Percentiles rank a stretch among this genome's conserved stretches.
These are phyloP conservation scores for Hirschfeldia incana DNA, from an alignment of 345 rosid genomes.

Conservation along the genomic window DNA sequence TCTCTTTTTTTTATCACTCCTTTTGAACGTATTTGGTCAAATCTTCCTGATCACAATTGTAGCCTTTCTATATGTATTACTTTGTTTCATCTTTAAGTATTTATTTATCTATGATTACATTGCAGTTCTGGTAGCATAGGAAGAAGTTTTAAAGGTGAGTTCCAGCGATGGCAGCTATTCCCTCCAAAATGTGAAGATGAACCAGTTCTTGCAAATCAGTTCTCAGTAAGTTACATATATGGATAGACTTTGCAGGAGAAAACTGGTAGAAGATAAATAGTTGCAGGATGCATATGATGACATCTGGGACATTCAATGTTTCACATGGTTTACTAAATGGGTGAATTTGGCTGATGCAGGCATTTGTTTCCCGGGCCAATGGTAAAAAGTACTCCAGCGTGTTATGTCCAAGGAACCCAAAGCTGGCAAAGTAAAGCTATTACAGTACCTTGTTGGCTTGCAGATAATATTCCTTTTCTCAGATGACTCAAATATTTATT, in stretches of 20 bases:
- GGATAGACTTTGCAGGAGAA: conserved; percentile 12
- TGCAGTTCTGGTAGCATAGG: conserved; percentile 88
- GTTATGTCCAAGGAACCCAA: conserved; percentile 31
- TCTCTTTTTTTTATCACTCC: neutral
- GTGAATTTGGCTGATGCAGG: conserved; percentile 27
- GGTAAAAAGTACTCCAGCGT: conserved; percentile 37
- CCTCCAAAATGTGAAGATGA: conserved; percentile 73
- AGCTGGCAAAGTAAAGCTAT: conserved; percentile 28
- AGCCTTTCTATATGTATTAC: neutral
- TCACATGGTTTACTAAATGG: neutral
- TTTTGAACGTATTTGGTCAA: neutral
- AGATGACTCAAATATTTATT: conserved; percentile 21
- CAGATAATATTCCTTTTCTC: neutral
- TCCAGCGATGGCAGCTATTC: conserved; percentile 80
- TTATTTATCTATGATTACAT: neutral
- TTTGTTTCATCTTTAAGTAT: neutral
- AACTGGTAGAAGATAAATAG: neutral
- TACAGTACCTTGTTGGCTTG: neutral
- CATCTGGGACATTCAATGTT: neutral
- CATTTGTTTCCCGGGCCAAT: conserved; percentile 34
- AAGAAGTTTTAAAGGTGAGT: conserved; percentile 88
- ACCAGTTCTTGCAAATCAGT: conserved; percentile 84
- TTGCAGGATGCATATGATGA: neutral
- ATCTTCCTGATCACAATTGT: neutral
- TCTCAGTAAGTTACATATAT: conserved; percentile 71